Evolutionary conservation across 345 rosid species (phyloP).

Genomic region (Populus pruinosa): DNA sequence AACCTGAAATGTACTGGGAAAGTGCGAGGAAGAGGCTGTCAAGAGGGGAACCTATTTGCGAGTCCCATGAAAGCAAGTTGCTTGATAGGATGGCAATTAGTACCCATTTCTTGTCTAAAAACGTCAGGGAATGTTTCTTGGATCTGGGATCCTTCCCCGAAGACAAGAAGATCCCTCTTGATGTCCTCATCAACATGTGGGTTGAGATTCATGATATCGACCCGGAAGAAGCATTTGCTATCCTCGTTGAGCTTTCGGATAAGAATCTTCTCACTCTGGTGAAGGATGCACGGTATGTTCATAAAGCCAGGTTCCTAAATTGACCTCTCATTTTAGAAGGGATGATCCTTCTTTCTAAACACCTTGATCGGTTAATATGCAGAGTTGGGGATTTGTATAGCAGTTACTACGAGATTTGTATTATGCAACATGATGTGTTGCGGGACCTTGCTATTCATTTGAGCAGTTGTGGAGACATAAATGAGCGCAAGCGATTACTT

Average conservation of each 20-base stretch:
- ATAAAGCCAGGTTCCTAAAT: neutral
- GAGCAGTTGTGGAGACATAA: constrained; percentile 41
- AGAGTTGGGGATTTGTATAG: constrained; percentile 70
- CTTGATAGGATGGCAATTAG: constrained; percentile 78
- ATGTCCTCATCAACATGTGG: constrained; percentile 87
- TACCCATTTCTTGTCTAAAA: constrained; percentile 41
- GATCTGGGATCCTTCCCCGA: constrained; percentile 96
- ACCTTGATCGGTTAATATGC: constrained; percentile 23
- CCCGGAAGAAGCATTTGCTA: constrained; percentile 57
- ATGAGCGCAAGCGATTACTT: constrained; percentile 47
- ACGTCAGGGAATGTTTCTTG: constrained; percentile 68
- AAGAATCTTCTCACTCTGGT: constrained; percentile 81
- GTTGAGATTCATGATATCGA: constrained; percentile 61
- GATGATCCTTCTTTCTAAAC: neutral
- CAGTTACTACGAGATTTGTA: constrained; percentile 64
- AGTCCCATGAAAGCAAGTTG: constrained; percentile 64
- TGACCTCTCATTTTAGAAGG: neutral
- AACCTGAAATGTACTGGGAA: constrained; percentile 64
- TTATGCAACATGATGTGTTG: constrained; percentile 85
- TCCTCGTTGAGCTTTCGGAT: constrained; percentile 63
- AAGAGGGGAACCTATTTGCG: constrained; percentile 70
- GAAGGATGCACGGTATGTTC: constrained; percentile 62
- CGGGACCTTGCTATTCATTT: constrained; percentile 80
- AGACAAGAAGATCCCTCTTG: constrained; percentile 86
- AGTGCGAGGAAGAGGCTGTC: constrained; percentile 60